phyloP scores from a whole-genome alignment of 2,329 filamentous ascomycete species.

The Pseudopyrenochaeta lycopersici region DNA sequence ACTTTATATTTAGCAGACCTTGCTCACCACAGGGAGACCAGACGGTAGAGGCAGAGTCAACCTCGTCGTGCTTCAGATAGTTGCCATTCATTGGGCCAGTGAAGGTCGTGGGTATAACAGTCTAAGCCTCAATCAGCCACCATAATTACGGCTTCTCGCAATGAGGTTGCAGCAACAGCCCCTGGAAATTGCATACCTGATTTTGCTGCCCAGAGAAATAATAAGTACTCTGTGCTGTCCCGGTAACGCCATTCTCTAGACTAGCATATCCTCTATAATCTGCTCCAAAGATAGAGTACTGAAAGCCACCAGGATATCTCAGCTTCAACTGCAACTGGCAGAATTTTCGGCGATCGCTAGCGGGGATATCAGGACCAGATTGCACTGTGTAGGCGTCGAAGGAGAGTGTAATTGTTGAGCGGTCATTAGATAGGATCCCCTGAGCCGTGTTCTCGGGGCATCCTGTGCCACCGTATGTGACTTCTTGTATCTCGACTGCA shows the following conservation, averaged over 20 bases:
- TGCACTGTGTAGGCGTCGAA: constrained; percentile 58
- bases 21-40: constrained; percentile 60
- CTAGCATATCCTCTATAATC: constrained; percentile 58
- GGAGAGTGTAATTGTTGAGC: constrained; percentile 56
- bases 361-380: constrained; percentile 51
- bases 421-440: constrained; percentile 49
- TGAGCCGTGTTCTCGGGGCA: constrained; percentile 50
- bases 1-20: constrained; percentile 60
- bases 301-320: constrained; percentile 57
- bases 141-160: no score
- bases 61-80: constrained; percentile 36
- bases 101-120: constrained; percentile 42
- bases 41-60: constrained; percentile 52
- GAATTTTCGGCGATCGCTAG: constrained; percentile 55
- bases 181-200: no score
- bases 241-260: constrained; percentile 53
- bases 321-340: constrained; percentile 60
- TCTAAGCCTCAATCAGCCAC: constrained; percentile 16
- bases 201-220: constrained; percentile 57
- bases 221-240: constrained; percentile 58
- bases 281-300: constrained; percentile 58
- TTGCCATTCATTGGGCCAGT: constrained; percentile 33
- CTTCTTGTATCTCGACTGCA: constrained; percentile 46
- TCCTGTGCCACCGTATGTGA: constrained; percentile 55
- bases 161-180: no score